A percentile compares a stretch with the other conserved stretches of the same genome.
phyloP scores from a whole-genome alignment of 1,284 basidiomycete genomes.

The Melampsora americana region DNA sequence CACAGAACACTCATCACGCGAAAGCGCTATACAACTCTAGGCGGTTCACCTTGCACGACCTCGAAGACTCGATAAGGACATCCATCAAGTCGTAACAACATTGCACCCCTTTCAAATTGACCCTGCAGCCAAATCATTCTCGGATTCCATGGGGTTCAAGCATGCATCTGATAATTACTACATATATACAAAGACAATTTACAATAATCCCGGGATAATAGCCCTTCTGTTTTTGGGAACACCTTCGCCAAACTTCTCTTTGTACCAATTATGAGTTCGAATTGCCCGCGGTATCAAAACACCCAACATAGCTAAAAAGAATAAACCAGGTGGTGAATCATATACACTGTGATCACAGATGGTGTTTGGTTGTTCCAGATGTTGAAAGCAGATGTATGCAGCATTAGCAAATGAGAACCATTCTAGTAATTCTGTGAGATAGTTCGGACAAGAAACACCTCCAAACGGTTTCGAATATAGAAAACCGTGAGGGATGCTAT shows the following conservation, averaged over 20 bases:
- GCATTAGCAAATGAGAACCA: slow-evolving; percentile 51
- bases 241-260: slow-evolving; percentile 48
- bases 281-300: slow-evolving; percentile 52
- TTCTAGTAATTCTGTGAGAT: slow-evolving; percentile 59
- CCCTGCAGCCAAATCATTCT: too few relatives aligned
- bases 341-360: neutral
- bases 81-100: too few relatives aligned
- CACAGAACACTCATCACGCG: too few relatives aligned
- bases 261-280: slow-evolving; percentile 53
- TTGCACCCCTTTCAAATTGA: too few relatives aligned
- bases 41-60: too few relatives aligned
- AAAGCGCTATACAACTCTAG: too few relatives aligned
- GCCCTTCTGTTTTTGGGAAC: slow-evolving; percentile 51
- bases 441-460: slow-evolving; percentile 85
- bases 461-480: slow-evolving; percentile 61
- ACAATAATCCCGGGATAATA: slow-evolving; percentile 47
- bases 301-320: slow-evolving; percentile 50
- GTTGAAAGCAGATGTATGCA: slow-evolving; percentile 38
- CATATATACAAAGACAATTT: neutral
- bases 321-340: slow-evolving; percentile 50
- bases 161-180: too few relatives aligned
- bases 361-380: slow-evolving; percentile 34
- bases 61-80: too few relatives aligned
- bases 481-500: slow-evolving; percentile 76
- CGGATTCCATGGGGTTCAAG: too few relatives aligned